A percentile compares a stretch with the other conserved stretches of the same genome.
These are phyloP conservation scores for Candida cerambycidarum DNA, from an alignment of 805 yeast species.

Conservation along the genomic window DNA sequence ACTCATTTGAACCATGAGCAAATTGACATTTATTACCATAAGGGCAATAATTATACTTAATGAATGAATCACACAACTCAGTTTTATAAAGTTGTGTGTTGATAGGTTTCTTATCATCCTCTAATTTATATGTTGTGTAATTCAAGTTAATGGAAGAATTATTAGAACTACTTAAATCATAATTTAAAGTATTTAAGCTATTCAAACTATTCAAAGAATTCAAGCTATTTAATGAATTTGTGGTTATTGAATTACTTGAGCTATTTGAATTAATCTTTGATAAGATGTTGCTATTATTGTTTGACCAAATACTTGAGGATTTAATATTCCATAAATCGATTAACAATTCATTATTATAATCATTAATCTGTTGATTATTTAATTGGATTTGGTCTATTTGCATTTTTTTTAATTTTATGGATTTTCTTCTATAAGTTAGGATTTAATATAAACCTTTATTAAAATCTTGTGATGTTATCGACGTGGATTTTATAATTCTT, in stretches of 20 bases:
- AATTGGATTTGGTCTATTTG: conserved; percentile 9
- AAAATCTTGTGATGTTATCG: too few relatives aligned
- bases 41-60: conserved; percentile 69
- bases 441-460: too few relatives aligned
- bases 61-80: conserved; percentile 80
- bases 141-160: conserved; percentile 3
- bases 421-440: too few relatives aligned
- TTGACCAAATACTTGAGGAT: conserved; percentile 8
- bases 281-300: conserved; percentile 2
- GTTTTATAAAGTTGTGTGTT: conserved; percentile 83
- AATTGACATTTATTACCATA: conserved; percentile 91
- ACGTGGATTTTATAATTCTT: conserved; percentile 2
- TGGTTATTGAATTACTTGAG: not conserved
- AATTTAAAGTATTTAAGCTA: not conserved
- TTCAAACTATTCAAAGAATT: conserved; percentile 1
- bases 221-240: not conserved
- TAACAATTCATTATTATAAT: conserved; percentile 9
- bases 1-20: conserved; percentile 84
- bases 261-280: conserved; percentile 7
- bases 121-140: not conserved
- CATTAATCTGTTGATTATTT: conserved; percentile 6
- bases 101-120: conserved; percentile 23
- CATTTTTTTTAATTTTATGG: conserved; percentile 2
- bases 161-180: conserved; percentile 1
- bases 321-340: conserved; percentile 10